Percentiles rank a stretch among this genome's conserved stretches.
Conservation (phyloP, 2,329 filamentous ascomycete genomes). For the Lomentospora prolificans region DNA sequence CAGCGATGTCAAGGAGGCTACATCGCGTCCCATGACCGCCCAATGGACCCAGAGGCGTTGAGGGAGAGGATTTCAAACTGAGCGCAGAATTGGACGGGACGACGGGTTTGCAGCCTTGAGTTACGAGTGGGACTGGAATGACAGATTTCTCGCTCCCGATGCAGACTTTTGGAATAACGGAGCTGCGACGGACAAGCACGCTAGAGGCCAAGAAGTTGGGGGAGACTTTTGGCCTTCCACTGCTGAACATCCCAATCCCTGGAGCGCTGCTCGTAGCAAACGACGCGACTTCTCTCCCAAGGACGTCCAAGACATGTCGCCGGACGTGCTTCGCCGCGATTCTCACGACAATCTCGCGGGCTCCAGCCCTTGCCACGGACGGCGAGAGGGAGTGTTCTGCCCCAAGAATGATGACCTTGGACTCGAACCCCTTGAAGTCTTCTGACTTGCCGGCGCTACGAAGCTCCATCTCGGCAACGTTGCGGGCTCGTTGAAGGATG, state of each 20-base stretch:
- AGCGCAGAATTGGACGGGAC: neutral
- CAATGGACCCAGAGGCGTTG: neutral
- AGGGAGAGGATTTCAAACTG: neutral
- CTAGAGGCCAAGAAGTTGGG: conserved; percentile 4
- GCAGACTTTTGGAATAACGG: neutral
- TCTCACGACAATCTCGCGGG: conserved; percentile 5
- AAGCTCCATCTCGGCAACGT: conserved; percentile 3
- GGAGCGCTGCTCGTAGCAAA: conserved; percentile 8
- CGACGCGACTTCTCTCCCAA: conserved; percentile 3
- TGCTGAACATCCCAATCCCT: conserved; percentile 5
- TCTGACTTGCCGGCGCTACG: neutral
- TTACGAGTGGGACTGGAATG: neutral
- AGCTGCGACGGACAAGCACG: conserved; percentile 3
- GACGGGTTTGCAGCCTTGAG: neutral
- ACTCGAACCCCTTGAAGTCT: neutral
- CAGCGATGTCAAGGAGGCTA: conserved; percentile 2
- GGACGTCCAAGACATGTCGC: neutral
- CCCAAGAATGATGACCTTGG: conserved; percentile 8
- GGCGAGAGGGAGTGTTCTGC: conserved; percentile 5
- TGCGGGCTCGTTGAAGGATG: neutral
- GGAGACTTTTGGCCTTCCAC: conserved; percentile 6
- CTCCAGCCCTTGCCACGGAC: neutral
- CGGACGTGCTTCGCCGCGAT: conserved; percentile 4
- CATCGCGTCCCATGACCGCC: neutral
- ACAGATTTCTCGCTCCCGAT: neutral